Evolutionary conservation across 169 alveolate species (phyloP).

Genomic region (Blepharisma undulans): DNA sequence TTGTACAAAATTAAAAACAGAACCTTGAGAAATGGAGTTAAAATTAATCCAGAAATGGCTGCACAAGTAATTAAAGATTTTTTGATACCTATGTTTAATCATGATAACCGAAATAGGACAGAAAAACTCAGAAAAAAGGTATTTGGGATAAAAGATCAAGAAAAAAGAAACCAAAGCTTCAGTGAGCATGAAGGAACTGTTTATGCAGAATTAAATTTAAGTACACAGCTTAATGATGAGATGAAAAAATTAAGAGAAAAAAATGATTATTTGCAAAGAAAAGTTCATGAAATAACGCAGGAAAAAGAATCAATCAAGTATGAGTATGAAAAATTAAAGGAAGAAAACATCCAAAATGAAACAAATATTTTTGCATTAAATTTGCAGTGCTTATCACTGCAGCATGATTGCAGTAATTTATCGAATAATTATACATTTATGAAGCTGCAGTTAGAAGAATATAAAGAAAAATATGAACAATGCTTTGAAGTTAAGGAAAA

Average conservation of each 20-base stretch:
- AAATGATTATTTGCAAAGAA: not conserved
- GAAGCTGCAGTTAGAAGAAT: not conserved
- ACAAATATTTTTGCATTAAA: not conserved
- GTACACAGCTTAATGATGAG: not conserved
- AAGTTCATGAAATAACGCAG: not conserved
- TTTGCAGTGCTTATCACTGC: not conserved
- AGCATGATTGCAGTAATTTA: not conserved
- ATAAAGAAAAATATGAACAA: not conserved
- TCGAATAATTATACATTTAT: not conserved
- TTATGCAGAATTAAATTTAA: conserved; percentile 32
- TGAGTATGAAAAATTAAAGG: not conserved
- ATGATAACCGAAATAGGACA: conserved; percentile 25
- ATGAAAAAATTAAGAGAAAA: not conserved
- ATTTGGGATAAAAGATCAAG: not conserved
- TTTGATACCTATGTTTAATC: conserved; percentile 48
- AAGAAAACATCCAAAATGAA: not conserved
- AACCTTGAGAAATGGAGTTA: not conserved
- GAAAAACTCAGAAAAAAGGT: not conserved
- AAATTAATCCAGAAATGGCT: conserved; percentile 47
- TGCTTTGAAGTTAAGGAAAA: not conserved
- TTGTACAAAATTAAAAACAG: not conserved
- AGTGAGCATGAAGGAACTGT: conserved; percentile 14
- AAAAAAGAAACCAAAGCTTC: not conserved
- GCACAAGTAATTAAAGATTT: conserved; percentile 48
- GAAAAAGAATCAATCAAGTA: not conserved